phyloP scores from a whole-genome alignment of 78 protist species.

The Chrysochromulina tobinii region DNA sequence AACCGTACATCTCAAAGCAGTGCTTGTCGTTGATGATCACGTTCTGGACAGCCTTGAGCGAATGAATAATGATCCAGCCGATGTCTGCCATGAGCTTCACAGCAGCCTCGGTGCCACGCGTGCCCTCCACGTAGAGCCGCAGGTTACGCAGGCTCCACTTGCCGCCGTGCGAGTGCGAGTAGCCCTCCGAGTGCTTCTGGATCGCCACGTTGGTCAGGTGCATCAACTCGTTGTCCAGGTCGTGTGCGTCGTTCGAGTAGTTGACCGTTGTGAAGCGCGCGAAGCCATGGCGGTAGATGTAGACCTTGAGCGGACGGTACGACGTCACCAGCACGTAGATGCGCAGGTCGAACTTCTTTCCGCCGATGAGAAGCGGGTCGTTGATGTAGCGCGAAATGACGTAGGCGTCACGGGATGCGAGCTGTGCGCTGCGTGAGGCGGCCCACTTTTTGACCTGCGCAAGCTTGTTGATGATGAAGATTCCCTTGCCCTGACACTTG shows the following conservation, averaged over 20 bases:
- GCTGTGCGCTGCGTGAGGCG: neutral
- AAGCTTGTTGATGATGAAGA: conserved; percentile 62
- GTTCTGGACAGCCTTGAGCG: conserved; percentile 52
- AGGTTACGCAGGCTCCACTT: conserved; percentile 35
- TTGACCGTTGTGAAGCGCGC: conserved; percentile 63
- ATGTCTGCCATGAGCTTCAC: conserved; percentile 41
- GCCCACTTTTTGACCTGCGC: conserved; percentile 35
- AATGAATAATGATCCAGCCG: conserved; percentile 42
- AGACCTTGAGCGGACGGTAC: conserved; percentile 25
- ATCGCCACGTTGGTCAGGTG: conserved; percentile 89
- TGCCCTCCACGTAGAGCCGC: conserved; percentile 1
- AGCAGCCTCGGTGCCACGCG: conserved; percentile 18
- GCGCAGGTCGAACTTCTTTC: conserved; percentile 84
- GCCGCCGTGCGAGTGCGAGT: conserved; percentile 13
- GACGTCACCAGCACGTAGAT: conserved; percentile 71
- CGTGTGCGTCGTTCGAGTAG: conserved; percentile 39
- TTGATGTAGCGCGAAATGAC: conserved; percentile 50
- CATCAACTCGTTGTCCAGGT: conserved; percentile 45
- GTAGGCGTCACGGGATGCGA: neutral
- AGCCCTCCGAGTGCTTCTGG: conserved; percentile 68
- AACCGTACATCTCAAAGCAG: conserved; percentile 76
- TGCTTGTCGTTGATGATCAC: conserved; percentile 78
- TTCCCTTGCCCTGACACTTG: conserved; percentile 73
- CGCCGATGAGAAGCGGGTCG: conserved; percentile 76
- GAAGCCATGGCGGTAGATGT: conserved; percentile 51